A percentile compares a stretch with the other conserved stretches of the same genome.
These are phyloP conservation scores for Penicillium digitatum DNA, from an alignment of 2,329 filamentous ascomycete species.

Conservation along the genomic window DNA sequence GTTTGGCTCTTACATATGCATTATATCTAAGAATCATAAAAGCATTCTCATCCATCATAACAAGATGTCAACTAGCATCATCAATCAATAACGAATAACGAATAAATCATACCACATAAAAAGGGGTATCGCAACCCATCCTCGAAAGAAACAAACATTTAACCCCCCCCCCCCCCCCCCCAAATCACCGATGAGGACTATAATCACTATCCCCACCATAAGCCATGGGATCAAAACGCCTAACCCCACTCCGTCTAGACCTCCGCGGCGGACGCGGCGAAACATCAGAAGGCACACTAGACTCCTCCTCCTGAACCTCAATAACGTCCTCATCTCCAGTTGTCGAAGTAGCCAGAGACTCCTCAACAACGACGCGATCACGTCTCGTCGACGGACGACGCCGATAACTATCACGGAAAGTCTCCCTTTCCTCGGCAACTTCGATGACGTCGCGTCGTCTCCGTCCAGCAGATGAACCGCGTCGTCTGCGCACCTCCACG, in stretches of 20 bases:
- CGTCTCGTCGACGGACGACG: constrained; percentile 17
- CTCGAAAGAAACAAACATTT: background rate
- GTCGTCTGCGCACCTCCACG: constrained; percentile 22
- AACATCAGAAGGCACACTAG: constrained; percentile 27
- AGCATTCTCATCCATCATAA: background rate
- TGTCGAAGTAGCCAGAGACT: constrained; percentile 27
- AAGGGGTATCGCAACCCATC: constrained; percentile 21
- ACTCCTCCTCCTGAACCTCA: constrained; percentile 56
- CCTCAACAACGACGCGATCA: constrained; percentile 31
- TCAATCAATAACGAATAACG: background rate
- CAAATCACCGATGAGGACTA: constrained; percentile 15
- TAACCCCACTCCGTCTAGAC: constrained; percentile 39
- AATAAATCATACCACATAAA: background rate
- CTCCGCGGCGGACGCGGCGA: constrained; percentile 34
- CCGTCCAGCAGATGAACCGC: constrained; percentile 13
- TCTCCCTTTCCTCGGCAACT: constrained; percentile 38
- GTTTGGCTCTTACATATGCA: constrained; percentile 16
- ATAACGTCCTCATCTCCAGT: constrained; percentile 46
- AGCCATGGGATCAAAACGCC: constrained; percentile 46
- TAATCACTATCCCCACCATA: constrained; percentile 36
- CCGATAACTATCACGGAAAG: constrained; percentile 19
- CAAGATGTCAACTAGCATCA: background rate
- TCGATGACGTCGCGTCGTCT: constrained; percentile 19
- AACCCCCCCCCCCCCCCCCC: too few relatives aligned
- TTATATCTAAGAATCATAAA: constrained; percentile 19